Base-by-base conservation (phyloP, 2,329 filamentous ascomycete genomes). In the Epichloe brachyelytri region DNA sequence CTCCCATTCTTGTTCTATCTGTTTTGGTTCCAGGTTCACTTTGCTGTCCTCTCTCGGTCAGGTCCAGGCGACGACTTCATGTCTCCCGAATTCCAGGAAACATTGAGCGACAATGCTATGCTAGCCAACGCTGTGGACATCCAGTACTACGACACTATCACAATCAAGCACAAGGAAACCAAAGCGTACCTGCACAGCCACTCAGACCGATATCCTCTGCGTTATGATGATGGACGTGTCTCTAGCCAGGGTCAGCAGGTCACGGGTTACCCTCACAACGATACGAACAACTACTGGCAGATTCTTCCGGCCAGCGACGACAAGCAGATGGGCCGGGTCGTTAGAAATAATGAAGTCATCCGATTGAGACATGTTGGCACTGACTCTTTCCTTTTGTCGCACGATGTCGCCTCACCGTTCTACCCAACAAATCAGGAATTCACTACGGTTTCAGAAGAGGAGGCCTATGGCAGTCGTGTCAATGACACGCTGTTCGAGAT, bases 1-100 rank as follows among this genome's bases (percentile, higher is more conserved):
- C 80, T 97, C 58, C 93, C 93, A 14, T 96, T 98, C 76, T 76
- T 97, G 63, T 94, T 98, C 71, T 98, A 98, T 70, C 80, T 98
- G 45, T 97, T 98, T 77, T 98, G 93, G 93, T 98, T 98, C 83
- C 93, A 98, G 76, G 90, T 98, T 33, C 93, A 98, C 72, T 98
- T 98, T 68, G 78, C 88, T 43, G 88, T 98, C 60, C 77, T 98
- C 55, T 85, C 73, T 58, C 79, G 84, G 54, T 97, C 93, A 49
- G 93, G 93, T 37, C 91, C 93, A 43, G 93, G 93, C 50, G 93
- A 98, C 64, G 91, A 97, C 63, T 98, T 98, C 72, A 98, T 98
- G 93, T 89, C 86, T 4, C 93, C 93, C 1, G 88, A 93, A 63
- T 98, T 98, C 74, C 93, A 98, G 72, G 90, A 95, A 72, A 97